Percentiles rank a stretch among this genome's conserved stretches.
These are phyloP conservation scores for Fraxinus anomala DNA, from an alignment of 257 asterid genomes.

Conservation along the genomic window DNA sequence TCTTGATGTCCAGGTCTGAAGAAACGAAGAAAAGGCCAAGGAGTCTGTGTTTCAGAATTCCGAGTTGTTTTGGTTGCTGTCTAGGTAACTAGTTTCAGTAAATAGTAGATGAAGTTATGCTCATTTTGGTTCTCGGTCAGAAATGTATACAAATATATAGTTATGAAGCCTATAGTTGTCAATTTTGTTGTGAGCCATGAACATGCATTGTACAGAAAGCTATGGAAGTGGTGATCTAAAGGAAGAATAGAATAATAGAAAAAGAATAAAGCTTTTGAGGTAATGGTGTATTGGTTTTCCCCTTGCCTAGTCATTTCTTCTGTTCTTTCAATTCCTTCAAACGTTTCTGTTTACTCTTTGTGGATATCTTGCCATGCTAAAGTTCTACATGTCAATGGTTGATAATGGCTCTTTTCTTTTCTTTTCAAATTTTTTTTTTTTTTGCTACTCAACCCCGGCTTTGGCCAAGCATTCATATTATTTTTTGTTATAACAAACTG, in stretches of 20 bases:
- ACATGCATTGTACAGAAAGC: neutral
- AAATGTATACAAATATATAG: neutral
- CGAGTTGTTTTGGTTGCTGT: constrained; percentile 26
- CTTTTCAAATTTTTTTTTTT: too few species aligned
- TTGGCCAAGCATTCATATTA: neutral
- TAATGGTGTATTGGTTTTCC: neutral
- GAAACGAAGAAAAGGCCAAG: constrained; percentile 28
- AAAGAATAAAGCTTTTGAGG: neutral
- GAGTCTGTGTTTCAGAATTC: constrained; percentile 31
- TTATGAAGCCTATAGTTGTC: neutral
- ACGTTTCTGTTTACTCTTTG: neutral
- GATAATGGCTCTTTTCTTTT: neutral
- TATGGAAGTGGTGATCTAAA: neutral
- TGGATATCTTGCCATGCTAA: constrained; percentile 1
- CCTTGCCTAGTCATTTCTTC: neutral
- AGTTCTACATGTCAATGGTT: neutral
- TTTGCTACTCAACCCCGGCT: neutral
- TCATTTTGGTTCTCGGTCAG: neutral
- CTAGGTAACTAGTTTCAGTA: neutral
- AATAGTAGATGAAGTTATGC: neutral
- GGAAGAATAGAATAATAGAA: neutral
- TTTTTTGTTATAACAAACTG: too few species aligned
- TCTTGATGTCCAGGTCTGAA: constrained; percentile 33
- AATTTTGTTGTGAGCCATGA: neutral
- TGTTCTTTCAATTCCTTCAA: neutral